Evolutionary conservation across 495 filamentous ascomycete species (phyloP).

Genomic region (Acidiella bohemica): DNA sequence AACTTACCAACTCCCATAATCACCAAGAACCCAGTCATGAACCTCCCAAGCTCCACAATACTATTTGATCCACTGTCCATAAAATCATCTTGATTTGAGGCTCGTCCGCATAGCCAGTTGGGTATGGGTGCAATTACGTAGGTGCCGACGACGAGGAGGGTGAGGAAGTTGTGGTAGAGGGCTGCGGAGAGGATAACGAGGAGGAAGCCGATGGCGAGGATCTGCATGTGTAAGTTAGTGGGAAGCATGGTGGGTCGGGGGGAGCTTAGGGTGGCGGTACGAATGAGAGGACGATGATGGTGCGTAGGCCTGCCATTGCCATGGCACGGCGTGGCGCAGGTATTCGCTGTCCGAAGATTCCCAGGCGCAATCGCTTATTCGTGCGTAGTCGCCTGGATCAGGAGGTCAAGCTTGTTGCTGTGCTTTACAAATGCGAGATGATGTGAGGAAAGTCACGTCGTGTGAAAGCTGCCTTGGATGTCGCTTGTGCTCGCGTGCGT

Average conservation of each 20-base stretch:
- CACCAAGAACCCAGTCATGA: conserved; percentile 92
- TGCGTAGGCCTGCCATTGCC: conserved; percentile 92
- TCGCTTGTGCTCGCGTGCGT: too few relatives aligned
- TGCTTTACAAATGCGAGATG: too few relatives aligned
- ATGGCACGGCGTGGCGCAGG: too few relatives aligned
- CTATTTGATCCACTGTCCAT: conserved; percentile 72
- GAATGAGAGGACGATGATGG: conserved; percentile 97
- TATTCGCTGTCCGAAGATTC: too few relatives aligned
- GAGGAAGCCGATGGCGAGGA: conserved; percentile 96
- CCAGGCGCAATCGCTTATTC: too few relatives aligned
- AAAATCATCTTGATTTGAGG: conserved; percentile 91
- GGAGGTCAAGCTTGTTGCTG: too few relatives aligned
- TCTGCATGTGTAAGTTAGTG: conserved; percentile 31
- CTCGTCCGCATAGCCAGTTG: conserved; percentile 85
- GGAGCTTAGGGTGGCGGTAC: conserved; percentile 38
- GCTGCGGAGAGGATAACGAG: conserved; percentile 97
- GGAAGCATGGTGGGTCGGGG: conserved; percentile 12
- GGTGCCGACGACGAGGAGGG: conserved; percentile 85
- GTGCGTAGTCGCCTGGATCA: too few relatives aligned
- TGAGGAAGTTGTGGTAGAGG: conserved; percentile 83
- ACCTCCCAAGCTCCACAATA: conserved; percentile 80
- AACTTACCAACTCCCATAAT: conserved; percentile 90
- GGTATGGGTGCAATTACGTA: conserved; percentile 88
- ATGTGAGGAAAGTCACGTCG: too few relatives aligned
- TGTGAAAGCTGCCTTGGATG: too few relatives aligned